A percentile compares a stretch with the other conserved stretches of the same genome.
phyloP scores from a whole-genome alignment of 1,139 yeast species.

The Taphrina pruni region DNA sequence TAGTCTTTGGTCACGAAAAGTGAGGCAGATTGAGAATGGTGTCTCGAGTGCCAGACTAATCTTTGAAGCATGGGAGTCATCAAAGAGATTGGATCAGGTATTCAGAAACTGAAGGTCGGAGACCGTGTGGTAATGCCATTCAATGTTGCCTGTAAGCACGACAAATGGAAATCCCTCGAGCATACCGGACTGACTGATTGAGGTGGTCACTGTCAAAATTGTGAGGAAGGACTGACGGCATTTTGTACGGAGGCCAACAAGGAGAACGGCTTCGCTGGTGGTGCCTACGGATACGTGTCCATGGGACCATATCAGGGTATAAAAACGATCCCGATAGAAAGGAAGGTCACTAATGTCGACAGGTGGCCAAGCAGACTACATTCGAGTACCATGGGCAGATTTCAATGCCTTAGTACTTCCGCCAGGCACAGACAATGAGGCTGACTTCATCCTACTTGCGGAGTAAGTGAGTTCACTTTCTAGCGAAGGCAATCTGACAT shows the following conservation, averaged over 20 bases:
- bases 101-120: slow-evolving; percentile 54
- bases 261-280: slow-evolving; percentile 30
- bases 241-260: slow-evolving; percentile 49
- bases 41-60: no score
- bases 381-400: slow-evolving; percentile 64
- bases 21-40: no score
- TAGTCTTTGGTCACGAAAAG: slow-evolving; percentile 64
- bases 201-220: slow-evolving; percentile 53
- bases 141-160: slow-evolving; percentile 56
- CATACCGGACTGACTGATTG: no score
- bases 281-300: slow-evolving; percentile 35
- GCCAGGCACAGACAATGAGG: slow-evolving; percentile 29
- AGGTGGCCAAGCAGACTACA: slow-evolving; percentile 68
- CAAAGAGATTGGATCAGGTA: slow-evolving; percentile 54
- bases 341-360: neutral
- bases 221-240: slow-evolving; percentile 51
- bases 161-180: neutral
- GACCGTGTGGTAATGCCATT: slow-evolving; percentile 58
- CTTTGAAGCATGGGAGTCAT: slow-evolving; percentile 54
- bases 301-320: slow-evolving; percentile 42
- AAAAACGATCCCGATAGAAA: no score
- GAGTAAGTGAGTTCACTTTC: neutral
- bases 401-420: slow-evolving; percentile 38
- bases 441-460: slow-evolving; percentile 21
- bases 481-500: neutral